These are phyloP conservation scores for Tetraselmis striata DNA, from an alignment of 139 green algal genomes.

Conservation along the genomic window DNA sequence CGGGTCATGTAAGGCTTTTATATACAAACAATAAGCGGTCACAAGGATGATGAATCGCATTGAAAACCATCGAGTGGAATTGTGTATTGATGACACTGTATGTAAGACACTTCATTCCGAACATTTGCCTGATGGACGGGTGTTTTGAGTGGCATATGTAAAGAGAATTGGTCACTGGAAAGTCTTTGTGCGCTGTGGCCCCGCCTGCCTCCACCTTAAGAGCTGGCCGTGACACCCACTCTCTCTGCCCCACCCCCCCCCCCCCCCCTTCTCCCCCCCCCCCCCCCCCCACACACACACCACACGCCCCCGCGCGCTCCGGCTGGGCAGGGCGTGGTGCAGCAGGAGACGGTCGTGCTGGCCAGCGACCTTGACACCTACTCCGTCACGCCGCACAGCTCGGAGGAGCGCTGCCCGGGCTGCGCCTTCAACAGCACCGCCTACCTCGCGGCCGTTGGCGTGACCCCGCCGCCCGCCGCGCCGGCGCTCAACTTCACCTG, in stretches of 20 bases:
- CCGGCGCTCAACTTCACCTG: background rate
- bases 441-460: background rate
- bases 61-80: no score
- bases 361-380: background rate
- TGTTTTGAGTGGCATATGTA: background rate
- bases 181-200: background rate
- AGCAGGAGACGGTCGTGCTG: background rate
- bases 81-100: no score
- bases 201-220: background rate
- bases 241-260: background rate
- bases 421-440: background rate
- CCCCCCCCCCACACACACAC: no score
- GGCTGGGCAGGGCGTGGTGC: background rate
- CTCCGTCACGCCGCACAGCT: background rate
- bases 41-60: no score
- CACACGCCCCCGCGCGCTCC: no score
- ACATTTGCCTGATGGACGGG: background rate
- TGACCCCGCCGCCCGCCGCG: background rate
- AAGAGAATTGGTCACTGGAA: background rate
- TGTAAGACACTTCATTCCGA: no score
- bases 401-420: background rate
- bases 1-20: no score
- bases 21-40: no score
- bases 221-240: background rate
- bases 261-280: no score